Conservation (phyloP, 2,329 filamentous ascomycete genomes). For the Penicillium sp. region DNA sequence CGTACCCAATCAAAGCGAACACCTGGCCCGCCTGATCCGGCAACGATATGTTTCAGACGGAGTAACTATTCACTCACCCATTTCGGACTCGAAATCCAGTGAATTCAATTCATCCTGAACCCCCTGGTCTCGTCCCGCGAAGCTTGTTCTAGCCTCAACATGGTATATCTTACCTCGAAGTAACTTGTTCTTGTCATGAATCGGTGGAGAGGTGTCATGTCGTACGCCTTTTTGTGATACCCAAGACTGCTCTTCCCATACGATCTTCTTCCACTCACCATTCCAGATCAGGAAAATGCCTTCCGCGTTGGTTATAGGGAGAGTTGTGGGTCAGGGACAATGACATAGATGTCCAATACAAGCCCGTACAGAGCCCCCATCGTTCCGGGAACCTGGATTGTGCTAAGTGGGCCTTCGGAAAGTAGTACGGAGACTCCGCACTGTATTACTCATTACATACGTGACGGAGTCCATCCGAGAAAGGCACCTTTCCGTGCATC, state of each 20-base stretch:
- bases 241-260: neutral
- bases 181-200: neutral
- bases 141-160: constrained; percentile 16
- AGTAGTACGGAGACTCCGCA: constrained; percentile 15
- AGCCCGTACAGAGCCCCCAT: constrained; percentile 6
- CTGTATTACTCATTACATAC: constrained; percentile 10
- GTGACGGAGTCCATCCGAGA: neutral
- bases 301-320: neutral
- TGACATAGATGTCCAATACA: constrained; percentile 2
- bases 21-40: constrained; percentile 3
- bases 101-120: neutral
- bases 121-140: constrained; percentile 8
- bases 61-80: too few relatives aligned
- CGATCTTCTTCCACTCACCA: neutral
- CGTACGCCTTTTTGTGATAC: neutral
- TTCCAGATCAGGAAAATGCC: neutral
- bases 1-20: constrained; percentile 8
- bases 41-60: constrained; percentile 1
- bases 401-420: constrained; percentile 13
- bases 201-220: constrained; percentile 3
- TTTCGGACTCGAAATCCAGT: too few relatives aligned
- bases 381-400: constrained; percentile 18
- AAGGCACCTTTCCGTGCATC: constrained; percentile 3
- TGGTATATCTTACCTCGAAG: constrained; percentile 7
- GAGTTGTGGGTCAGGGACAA: neutral